A percentile compares a stretch with the other conserved stretches of the same genome.
phyloP scores from a whole-genome alignment of 768 basidiomycete species.

The Clavulina sp. region DNA sequence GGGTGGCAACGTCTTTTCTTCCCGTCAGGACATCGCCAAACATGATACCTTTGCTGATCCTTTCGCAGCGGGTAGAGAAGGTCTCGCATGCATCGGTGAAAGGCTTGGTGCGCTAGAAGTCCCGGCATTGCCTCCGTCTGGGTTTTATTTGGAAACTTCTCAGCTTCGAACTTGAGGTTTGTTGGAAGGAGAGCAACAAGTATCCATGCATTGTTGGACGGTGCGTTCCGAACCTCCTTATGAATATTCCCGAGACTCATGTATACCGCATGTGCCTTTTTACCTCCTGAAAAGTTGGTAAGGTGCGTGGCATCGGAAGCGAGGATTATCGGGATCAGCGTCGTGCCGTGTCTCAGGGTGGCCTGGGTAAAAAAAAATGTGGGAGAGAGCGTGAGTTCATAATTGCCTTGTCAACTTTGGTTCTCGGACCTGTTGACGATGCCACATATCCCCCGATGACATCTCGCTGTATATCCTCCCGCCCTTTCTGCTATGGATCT shows the following conservation, averaged over 20 bases:
- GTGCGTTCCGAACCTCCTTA: slow-evolving; percentile 23
- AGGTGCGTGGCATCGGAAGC: slow-evolving; percentile 31
- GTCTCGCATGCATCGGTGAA: slow-evolving; percentile 23
- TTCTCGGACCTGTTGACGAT: background rate
- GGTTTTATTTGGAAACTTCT: background rate
- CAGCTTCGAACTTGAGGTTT: slow-evolving; percentile 15
- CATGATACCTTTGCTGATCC: slow-evolving; percentile 15
- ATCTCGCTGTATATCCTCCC: background rate
- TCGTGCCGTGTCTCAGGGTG: slow-evolving; percentile 12
- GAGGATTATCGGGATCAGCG: slow-evolving; percentile 28
- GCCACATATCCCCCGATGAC: background rate
- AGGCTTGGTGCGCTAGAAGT: slow-evolving; percentile 16
- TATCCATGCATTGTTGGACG: slow-evolving; percentile 20
- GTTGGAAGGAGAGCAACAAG: slow-evolving; percentile 26
- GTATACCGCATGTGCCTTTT: slow-evolving; percentile 29
- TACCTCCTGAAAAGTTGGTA: slow-evolving; percentile 20
- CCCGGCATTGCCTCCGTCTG: slow-evolving; percentile 23
- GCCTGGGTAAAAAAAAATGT: background rate
- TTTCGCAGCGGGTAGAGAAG: slow-evolving; percentile 20
- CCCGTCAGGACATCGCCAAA: slow-evolving; percentile 25
- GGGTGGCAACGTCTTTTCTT: slow-evolving; percentile 18
- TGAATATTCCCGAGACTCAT: slow-evolving; percentile 27
- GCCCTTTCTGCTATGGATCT: slow-evolving; percentile 12
- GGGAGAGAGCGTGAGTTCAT: background rate
- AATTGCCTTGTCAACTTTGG: background rate